Evolutionary conservation across 176 grass and related monocot species (phyloP), one percentile per base, ranked within the genome.

Genomic region (Otatea glauca): DNA sequence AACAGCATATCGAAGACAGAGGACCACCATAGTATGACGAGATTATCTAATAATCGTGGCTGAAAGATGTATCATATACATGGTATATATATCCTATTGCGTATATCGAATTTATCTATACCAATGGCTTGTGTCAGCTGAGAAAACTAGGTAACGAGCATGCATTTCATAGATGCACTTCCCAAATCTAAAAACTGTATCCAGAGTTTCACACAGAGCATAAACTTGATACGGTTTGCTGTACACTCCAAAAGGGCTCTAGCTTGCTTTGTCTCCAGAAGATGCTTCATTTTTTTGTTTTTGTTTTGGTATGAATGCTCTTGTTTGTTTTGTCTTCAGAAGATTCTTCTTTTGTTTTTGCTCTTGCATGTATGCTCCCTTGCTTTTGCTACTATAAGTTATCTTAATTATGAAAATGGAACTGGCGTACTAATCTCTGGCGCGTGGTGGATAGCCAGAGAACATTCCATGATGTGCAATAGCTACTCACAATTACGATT

Each of bases 31-130:
- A 77, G 17, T 47, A 78, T 65, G 66, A 56, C 72, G 56, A 79
- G 56, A 79, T 88, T 65, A 67, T 84, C 25, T 23, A 18, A 73
- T 23, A 18, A 73, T 58, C 6, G 29, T 82, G 63, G 72, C 71
- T 12, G 8, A 32, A 50, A 49, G 18, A 44, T 58, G 27, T 41
- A 38, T 18, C 74, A 54, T 34, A 45, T 35, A 72, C n/a, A 78
- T 65, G 23, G 16, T 23, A 78, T 74, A 20, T 51, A 68, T 80
- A 80, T 85, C 81, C 58, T 80, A 48, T 41, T 39, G 49, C 2
- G 13, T 43, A 16, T 67, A 55, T 11, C 44, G 41, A 77, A 51
- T 64, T 75, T 83, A 54, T 54, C 73, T 41, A 65, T 77, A 70
- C 17, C 43, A 50, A 77, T 50, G 41, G 78, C 53, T 83, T 70